Evolutionary conservation across 192 early-diverging fungal species (phyloP).

Genomic region (Linnemannia elongata): DNA sequence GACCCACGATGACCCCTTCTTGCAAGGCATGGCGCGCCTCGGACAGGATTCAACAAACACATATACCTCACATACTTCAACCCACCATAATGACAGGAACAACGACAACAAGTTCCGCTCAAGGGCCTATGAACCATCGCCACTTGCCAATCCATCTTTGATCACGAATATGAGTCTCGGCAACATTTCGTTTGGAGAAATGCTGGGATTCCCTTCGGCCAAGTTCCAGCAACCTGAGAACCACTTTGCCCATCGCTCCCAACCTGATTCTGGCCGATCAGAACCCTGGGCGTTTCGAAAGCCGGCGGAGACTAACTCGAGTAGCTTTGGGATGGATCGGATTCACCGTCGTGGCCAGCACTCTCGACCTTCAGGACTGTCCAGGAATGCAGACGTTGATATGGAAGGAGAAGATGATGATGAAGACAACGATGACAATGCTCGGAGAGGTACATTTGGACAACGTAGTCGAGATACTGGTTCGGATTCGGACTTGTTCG

Average conservation of each 20-base stretch:
- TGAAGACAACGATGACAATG: not conserved
- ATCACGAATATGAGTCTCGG: constrained; percentile 31
- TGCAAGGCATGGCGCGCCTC: not conserved
- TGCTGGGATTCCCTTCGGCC: constrained; percentile 53
- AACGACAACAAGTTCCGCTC: constrained; percentile 31
- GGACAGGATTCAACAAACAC: not conserved
- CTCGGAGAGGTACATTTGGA: not conserved
- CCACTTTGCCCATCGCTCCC: constrained; percentile 41
- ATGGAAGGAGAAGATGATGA: constrained; percentile 37
- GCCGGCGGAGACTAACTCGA: not conserved
- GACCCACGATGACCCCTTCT: not conserved
- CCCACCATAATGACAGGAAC: not conserved
- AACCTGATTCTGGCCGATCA: not conserved
- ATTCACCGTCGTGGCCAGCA: not conserved
- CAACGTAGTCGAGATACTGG: not conserved
- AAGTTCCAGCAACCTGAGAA: constrained; percentile 52
- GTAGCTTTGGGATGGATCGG: not conserved
- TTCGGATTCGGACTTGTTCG: not conserved
- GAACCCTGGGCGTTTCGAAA: constrained; percentile 31
- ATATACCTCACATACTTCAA: not conserved
- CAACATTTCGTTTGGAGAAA: constrained; percentile 50
- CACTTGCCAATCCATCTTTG: constrained; percentile 44
- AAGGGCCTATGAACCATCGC: constrained; percentile 49
- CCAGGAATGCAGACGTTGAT: constrained; percentile 11
- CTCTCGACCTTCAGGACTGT: constrained; percentile 11